A percentile compares a stretch with the other conserved stretches of the same genome.
phyloP scores from a whole-genome alignment of 2,329 filamentous ascomycete species.

The Pestalotiopsis sp. region DNA sequence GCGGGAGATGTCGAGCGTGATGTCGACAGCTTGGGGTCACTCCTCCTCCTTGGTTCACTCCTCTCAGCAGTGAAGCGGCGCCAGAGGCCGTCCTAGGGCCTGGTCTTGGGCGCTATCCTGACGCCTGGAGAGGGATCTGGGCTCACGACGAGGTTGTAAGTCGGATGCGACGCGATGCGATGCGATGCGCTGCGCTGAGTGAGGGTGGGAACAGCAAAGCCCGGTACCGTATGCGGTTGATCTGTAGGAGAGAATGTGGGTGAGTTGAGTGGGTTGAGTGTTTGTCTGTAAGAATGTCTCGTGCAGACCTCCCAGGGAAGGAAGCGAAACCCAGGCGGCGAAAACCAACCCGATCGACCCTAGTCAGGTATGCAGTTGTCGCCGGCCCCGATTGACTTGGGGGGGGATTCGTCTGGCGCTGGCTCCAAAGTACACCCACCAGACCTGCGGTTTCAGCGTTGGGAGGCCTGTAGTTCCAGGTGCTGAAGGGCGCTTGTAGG shows the following conservation, averaged over 20 bases:
- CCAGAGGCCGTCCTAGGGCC: constrained; percentile 9
- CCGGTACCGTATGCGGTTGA: neutral
- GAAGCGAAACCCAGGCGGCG: neutral
- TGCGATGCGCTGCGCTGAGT: neutral
- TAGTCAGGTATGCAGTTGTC: neutral
- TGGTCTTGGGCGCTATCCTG: constrained; percentile 7
- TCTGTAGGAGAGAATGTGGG: neutral
- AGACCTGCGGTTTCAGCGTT: neutral
- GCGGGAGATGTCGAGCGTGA: neutral
- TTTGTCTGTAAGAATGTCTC: neutral
- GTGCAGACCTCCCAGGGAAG: neutral
- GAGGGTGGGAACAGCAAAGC: neutral
- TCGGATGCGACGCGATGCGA: neutral
- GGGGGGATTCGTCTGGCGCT: neutral
- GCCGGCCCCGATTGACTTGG: neutral
- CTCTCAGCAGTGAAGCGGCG: constrained; percentile 4
- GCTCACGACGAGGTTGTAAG: neutral
- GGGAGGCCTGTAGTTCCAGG: neutral
- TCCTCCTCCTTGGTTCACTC: constrained; percentile 4
- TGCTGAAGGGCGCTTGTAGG: neutral
- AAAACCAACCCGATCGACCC: neutral
- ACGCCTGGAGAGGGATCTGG: neutral
- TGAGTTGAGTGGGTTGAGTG: neutral
- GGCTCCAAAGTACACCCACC: neutral
- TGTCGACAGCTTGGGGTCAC: constrained; percentile 2